A percentile compares a stretch with the other conserved stretches of the same genome.
Conservation (phyloP, 1,284 basidiomycete genomes). For the Xerocomus subilludens region DNA sequence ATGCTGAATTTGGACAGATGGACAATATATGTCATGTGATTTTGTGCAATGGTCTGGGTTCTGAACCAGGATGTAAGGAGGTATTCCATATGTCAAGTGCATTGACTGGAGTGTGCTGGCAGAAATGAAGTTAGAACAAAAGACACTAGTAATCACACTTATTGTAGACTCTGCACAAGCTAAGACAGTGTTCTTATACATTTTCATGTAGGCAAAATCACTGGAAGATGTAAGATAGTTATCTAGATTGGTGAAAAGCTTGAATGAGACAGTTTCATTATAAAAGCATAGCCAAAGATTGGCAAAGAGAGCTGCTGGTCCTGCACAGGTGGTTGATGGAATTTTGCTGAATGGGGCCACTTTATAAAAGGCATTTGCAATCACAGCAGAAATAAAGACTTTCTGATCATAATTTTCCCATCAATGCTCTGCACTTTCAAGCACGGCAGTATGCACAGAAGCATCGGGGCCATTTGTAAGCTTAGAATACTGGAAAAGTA, state of each 20-base stretch:
- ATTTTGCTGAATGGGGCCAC: conserved; percentile 1
- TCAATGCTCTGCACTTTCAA: conserved; percentile 17
- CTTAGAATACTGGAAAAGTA: conserved; percentile 17
- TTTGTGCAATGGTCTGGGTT: conserved; percentile 13
- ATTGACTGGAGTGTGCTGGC: background rate
- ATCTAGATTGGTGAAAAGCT: conserved; percentile 23
- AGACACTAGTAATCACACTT: too few relatives aligned
- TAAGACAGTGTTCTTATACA: conserved; percentile 14
- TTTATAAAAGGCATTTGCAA: conserved; percentile 26
- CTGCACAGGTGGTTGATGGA: background rate
- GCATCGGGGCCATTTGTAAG: background rate
- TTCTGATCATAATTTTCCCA: conserved; percentile 29
- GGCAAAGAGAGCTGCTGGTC: conserved; percentile 18
- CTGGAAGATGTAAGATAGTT: conserved; percentile 7
- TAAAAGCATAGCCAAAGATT: conserved; percentile 25
- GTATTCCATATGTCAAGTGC: conserved; percentile 9
- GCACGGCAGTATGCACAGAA: background rate
- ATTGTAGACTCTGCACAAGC: background rate
- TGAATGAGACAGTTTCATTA: background rate
- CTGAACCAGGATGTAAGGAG: background rate
- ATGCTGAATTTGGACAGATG: conserved; percentile 33
- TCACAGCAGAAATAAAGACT: too few relatives aligned
- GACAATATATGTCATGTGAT: conserved; percentile 20
- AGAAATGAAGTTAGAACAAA: background rate
- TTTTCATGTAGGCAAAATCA: conserved; percentile 20